Evolutionary conservation across 176 grass and related monocot species (phyloP), one percentile per base, ranked within the genome.

Genomic region (Oryza punctata): DNA sequence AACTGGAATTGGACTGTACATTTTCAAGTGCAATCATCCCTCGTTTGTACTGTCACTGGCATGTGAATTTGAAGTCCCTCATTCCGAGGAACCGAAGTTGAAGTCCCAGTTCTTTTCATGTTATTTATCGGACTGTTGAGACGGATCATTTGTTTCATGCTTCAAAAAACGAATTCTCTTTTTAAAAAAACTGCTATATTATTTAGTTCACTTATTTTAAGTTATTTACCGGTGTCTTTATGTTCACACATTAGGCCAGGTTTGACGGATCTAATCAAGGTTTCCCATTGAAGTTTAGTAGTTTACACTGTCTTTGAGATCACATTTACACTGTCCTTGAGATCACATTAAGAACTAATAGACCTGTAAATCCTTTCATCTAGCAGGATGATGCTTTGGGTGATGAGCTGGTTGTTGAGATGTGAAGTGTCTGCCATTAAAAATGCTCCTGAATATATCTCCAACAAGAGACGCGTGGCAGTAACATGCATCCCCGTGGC

Each of bases 331-430:
- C 38, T 40, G 16, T 45, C 60, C 67, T 73, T 18, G 32, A 74
- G 23, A 16, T 12, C 35, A 41, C 43, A 73, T 57, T 2, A 75
- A 40, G 38, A 23, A 21, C 67, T 71, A 24, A 10, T 41, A 23
- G 23, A 40, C 30, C 2, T n/a, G 43, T 44, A 87, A 54, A 30
- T 1, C 19, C 21, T 38, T 18, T 70, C 18, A 75, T 75, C 12
- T 67, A n/a, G 2, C 16, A 25, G 46, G 69, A 41, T 24, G 70
- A 59, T 54, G 40, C 40, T 41, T 41, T 75, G 10, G 25, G 2
- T 70, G 21, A 76, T 70, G 27, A 76, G 78, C 79, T 64, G 28
- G 72, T 60, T 76, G 35, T 76, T 82, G 30, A 8, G 40, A 28
- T 40, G 65, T 40, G 49, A 63, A 87, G 50, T 26, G 41, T 38